Base-by-base conservation (phyloP, 768 basidiomycete species). In the Lentinula lateritia region DNA sequence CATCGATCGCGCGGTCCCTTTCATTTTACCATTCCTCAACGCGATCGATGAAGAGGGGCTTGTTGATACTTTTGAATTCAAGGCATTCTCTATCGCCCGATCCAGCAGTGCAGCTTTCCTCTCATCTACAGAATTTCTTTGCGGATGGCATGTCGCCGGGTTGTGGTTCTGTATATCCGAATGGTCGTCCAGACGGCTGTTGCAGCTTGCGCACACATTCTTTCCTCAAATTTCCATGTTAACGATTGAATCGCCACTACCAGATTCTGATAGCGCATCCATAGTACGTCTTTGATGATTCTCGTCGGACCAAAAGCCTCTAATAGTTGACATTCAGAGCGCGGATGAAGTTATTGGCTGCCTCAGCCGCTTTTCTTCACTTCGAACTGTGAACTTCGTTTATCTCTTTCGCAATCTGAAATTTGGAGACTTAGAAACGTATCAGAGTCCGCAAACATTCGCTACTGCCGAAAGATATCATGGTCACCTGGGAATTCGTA, bases 101-200 rank as follows among this genome's bases (percentile, higher is more conserved):
- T 15, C 8, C 2, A 56, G 12, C 23, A 48, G 20, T 48, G 34
- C 41, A 8, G 55, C 39, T 15, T n/a, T 13, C 0, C 39, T 18
- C 18, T 18, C 53, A 2, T n/a, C 20, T 13, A 20, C 53, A 41
- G 10, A 36, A 9, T n/a, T 1, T 9, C n/a, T 38, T 20, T 4
- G 6, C 13, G 55, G 55, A 5, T 56, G 55, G 55, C 20, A 56
- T n/a, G 55, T 56, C 12, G 41, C 55, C 18, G 41, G 55, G 3
- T 43, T 56, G 16, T 56, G 55, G 55, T 56, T 56, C 12, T 41
- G 55, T 41, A 20, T 56, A n/a, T n/a, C 55, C 23, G 23, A 56
- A n/a, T 41, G 41, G 41, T 56, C 39, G 5, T 56, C 55, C 5
- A 23, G 39, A 20, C 55, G 55, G 41, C 38, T 56, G 16, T 45